Base-by-base conservation (phyloP, 257 asterid genomes). In the Ocimum tenuiflorum region DNA sequence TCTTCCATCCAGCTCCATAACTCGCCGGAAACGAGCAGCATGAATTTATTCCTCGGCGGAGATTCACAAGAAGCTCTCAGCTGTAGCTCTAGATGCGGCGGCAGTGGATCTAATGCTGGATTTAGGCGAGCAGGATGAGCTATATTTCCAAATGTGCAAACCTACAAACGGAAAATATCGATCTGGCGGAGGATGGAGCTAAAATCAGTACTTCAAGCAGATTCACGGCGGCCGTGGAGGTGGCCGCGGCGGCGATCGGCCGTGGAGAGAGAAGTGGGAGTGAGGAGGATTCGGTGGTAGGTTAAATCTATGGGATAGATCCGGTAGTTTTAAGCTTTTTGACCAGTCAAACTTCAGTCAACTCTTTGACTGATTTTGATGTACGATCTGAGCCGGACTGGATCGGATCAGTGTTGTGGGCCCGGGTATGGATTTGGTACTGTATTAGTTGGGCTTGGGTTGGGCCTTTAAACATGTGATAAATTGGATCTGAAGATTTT, bases 281-380 rank as follows among this genome's bases (percentile, higher is more conserved):
- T 7, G 61, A 33, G 8, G 74, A 67, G 74, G 51, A 75, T 61
- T 71, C 67, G 75, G 67, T 63, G 38, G 58, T 69, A 69, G 67
- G 70, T 59, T 70, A 19, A 41, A 65, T 50, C 55, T 41, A 50
- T 47, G 59, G 52, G 67, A 75, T 45, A 52, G 67, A 75, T 64
- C 76, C 60, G 73, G 68, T 66, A 61, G 69, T 64, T 64, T 75
- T 42, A 23, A n/a, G n/a, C n/a, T n/a, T n/a, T n/a, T n/a, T n/a
- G n/a, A 75, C 79, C 75, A 65, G 79, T 75, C 80, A 75, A 75
- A 46, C 41, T 6, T 58, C 64, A 38, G 49, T 58, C 65, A 58
- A 38, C 48, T 18, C 38, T 58, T 58, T 58, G 33, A 36, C 65
- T 38, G 19, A n/a, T n/a, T 2, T 27, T 41, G 54, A 50, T 65